Percentiles rank a stretch among this genome's conserved stretches.
These are phyloP conservation scores for Chrysosporium keratinophilum DNA, from an alignment of 2,329 filamentous ascomycete species.

Conservation along the genomic window DNA sequence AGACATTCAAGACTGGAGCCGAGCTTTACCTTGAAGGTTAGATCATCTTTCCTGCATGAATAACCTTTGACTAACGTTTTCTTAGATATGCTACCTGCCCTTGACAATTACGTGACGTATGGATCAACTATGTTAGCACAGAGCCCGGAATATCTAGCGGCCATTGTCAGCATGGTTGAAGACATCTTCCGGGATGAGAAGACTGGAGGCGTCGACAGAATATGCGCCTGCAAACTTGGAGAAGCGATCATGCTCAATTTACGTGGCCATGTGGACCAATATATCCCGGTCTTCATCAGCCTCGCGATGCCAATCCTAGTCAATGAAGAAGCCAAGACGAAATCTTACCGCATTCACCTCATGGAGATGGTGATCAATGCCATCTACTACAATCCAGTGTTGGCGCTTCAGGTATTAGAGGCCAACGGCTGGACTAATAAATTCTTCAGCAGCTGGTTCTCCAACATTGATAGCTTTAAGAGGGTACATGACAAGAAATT, in stretches of 20 bases:
- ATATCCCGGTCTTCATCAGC: constrained; percentile 76
- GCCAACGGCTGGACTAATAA: constrained; percentile 91
- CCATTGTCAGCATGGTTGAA: constrained; percentile 84
- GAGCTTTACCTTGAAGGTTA: constrained; percentile 79
- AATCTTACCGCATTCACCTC: constrained; percentile 87
- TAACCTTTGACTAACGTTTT: constrained; percentile 12
- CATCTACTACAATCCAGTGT: constrained; percentile 88
- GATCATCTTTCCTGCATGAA: neutral
- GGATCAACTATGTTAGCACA: constrained; percentile 69
- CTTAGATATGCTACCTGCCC: constrained; percentile 83
- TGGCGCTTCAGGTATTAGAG: constrained; percentile 82
- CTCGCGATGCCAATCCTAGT: constrained; percentile 77
- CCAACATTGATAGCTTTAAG: constrained; percentile 84
- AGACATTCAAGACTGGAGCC: constrained; percentile 92
- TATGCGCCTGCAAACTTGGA: constrained; percentile 93
- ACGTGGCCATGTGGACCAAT: constrained; percentile 75
- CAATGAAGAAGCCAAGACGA: constrained; percentile 66
- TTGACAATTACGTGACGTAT: constrained; percentile 97
- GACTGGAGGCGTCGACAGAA: constrained; percentile 84
- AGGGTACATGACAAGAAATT: constrained; percentile 98
- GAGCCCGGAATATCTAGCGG: constrained; percentile 76
- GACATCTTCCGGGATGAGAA: constrained; percentile 91
- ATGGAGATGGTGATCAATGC: constrained; percentile 99
- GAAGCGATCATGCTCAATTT: constrained; percentile 97
- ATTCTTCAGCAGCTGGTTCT: constrained; percentile 98